Conservation (phyloP, 2,329 filamentous ascomycete genomes). For the Talaromyces amestolkiae region DNA sequence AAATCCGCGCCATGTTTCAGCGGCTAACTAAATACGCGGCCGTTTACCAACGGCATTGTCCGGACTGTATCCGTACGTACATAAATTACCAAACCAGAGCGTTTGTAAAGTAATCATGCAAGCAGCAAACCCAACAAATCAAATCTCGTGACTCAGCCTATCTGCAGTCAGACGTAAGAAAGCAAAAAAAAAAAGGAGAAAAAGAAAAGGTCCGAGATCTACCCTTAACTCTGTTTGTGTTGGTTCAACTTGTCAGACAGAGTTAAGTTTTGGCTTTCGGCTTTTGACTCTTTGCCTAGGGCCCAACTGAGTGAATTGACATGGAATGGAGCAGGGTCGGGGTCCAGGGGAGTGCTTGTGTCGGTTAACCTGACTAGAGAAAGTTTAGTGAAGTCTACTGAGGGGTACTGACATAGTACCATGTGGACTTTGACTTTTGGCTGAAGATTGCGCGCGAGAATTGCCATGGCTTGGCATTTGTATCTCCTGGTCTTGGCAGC, state of each 20-base stretch:
- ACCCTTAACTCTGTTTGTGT: background rate
- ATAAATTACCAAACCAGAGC: background rate
- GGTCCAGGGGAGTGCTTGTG: background rate
- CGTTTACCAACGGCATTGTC: background rate
- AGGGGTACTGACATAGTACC: background rate
- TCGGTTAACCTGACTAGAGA: background rate
- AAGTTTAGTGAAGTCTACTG: background rate
- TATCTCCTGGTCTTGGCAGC: background rate
- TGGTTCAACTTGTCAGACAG: background rate
- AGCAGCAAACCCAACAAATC: background rate
- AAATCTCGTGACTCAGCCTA: background rate
- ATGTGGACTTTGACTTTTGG: background rate
- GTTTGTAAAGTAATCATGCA: background rate
- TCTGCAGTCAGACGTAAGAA: background rate
- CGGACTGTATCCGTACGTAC: background rate
- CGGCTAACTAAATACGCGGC: background rate
- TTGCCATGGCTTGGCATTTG: background rate
- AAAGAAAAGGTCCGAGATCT: background rate
- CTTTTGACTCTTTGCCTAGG: background rate
- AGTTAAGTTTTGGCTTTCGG: background rate
- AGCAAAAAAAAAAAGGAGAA: background rate
- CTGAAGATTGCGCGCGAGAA: background rate
- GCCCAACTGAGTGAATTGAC: background rate
- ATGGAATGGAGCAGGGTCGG: background rate
- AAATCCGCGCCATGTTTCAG: background rate